Base-by-base conservation (phyloP, 306 rosid species). In the Dalbergia oliveri region DNA sequence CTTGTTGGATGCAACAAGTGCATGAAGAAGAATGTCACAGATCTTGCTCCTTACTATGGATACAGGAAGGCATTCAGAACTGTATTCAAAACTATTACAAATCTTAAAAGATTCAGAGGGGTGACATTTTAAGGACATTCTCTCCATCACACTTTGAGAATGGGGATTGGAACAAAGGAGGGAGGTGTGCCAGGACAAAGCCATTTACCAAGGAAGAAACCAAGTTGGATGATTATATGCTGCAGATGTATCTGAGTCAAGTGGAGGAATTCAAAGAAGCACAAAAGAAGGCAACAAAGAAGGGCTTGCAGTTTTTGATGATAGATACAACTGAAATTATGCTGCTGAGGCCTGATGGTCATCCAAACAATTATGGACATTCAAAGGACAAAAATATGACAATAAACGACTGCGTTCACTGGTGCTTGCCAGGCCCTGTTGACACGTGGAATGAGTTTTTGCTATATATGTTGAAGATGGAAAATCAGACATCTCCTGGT, bases 341-440 rank as follows among this genome's bases (percentile, higher is more conserved):
- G 99, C 37, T 89, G 63, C 45, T 89, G 78, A 88, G 99, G 43
- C 98, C 98, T 49, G 98, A 96, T 88, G 99, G 93, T 59, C 99
- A 96, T 61, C 99, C 99, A 4, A 91, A 91, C 43, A 86, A 68
- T 62, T 86, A 80, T 51, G 93, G 94, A 50, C 90, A 72, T 57
- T 53, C 92, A 0, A 84, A 66, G 61, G 86, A 72, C 4, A 79
- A 80, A 72, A 93, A 91, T 70, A 37, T 47, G 75, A 88, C 86
- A 3, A 0, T 80, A 0, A 94, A 94, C 6, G 98, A 96, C 81
- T 96, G 98, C 58, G 97, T 93, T 78, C 99, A 96, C 51, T 96
- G 98, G 99, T 96, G 99, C 56, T 51, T 90, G 87, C 99, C 98
- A 0, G 99, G 99, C 4, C 99, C 99, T 37, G 75, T 96, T 85